Evolutionary conservation across 306 rosid genomes (phyloP), one percentile per base, ranked within the genome.

Genomic region (Boehmeria nivea): DNA sequence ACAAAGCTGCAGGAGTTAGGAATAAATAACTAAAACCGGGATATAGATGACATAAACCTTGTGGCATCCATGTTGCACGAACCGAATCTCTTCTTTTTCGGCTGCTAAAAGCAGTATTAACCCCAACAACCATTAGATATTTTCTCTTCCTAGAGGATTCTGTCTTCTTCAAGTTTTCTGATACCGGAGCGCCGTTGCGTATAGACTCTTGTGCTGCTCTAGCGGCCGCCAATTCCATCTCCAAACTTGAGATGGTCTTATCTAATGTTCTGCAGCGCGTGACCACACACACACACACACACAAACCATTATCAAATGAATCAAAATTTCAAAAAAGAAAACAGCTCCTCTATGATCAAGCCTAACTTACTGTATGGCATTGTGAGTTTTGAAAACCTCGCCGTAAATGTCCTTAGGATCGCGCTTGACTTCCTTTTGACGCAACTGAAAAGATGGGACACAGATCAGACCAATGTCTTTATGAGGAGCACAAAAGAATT

Each of bases 71-170:
- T 1, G 99, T 85, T 8, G 80, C 89, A 20, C 99, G 94, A 83
- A 93, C 83, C 0, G 99, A 93, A 66, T 93, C 96, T 72, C 99
- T 78, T 81, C 99, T 85, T 79, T 83, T 88, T 48, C 99, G 61
- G 88, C 99, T 93, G 76, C 99, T 93, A 59, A 93, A 93, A 64
- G 99, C 99, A 46, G 99, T 93, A 53, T 93, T 93, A 59, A 93
- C 74, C 60, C 99, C 99, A 48, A 93, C 45, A 36, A 93, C 95
- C 99, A 93, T 93, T 57, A 85, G 59, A 69, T 85, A 88, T 73
- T 70, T 83, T 77, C 86, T 81, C 81, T 67, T 82, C 44, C 80
- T 66, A 1, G 81, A 70, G 33, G 88, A 63, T 36, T 81, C 81
- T 0, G 51, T 57, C 60, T 69, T 73, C 68, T 60, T 72, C 45